Percentiles rank a stretch among this genome's conserved stretches.
phyloP scores from a whole-genome alignment of 1,284 basidiomycete genomes.

The Naganishia cerealis region DNA sequence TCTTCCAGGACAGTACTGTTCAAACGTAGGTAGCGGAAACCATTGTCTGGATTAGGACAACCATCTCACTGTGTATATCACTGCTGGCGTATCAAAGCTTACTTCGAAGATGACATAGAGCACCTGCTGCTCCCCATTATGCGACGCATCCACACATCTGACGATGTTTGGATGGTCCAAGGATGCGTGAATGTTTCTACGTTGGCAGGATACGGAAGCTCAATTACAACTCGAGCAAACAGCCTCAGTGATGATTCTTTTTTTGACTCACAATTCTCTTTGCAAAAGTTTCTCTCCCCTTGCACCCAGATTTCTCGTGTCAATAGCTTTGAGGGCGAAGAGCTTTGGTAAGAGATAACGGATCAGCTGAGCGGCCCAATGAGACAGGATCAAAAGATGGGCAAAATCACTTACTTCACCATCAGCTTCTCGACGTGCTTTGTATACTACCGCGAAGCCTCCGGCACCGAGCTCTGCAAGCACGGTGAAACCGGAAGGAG shows the following conservation, averaged over 20 bases:
- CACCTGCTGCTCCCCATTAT: neutral
- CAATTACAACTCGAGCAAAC: too few species aligned
- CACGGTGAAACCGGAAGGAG: neutral
- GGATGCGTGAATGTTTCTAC: neutral
- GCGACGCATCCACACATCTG: neutral
- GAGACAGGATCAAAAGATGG: neutral
- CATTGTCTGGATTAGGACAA: neutral
- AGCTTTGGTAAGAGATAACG: neutral
- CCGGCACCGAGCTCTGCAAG: neutral
- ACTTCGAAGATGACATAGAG: slow-evolving; percentile 1
- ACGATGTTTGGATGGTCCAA: neutral
- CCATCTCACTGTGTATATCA: too few species aligned
- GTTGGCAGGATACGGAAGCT: too few species aligned
- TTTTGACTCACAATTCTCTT: neutral
- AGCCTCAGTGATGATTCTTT: neutral
- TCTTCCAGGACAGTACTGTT: neutral
- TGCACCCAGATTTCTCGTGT: neutral
- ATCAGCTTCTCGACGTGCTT: neutral
- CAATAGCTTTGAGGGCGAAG: neutral
- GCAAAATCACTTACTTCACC: neutral
- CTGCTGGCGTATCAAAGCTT: neutral
- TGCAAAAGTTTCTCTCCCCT: neutral
- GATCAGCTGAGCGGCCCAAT: neutral
- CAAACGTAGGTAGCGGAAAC: neutral
- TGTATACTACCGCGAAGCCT: neutral